Base-by-base conservation (phyloP, 2,329 filamentous ascomycete genomes). In the Amauroascus niger region DNA sequence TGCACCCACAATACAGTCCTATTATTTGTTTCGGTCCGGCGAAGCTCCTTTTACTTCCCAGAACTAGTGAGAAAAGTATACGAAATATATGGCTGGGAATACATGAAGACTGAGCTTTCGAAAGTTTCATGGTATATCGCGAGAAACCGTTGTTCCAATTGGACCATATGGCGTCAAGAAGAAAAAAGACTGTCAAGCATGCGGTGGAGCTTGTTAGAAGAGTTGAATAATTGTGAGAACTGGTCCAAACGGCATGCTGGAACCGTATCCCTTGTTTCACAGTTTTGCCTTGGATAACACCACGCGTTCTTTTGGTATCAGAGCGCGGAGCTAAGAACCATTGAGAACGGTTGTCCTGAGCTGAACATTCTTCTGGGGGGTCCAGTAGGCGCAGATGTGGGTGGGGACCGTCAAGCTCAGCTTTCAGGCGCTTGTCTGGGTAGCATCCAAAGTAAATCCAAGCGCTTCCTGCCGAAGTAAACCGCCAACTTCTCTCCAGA, bases 381-480 rank as follows among this genome's bases (percentile, higher is more conserved):
- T 50, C 37, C 41, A 50, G 16, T 37, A 50, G 35, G 48, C 48
- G 16, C 48, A 50, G 39, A 50, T 50, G 48, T 50, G 48, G 47
- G n/a, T n/a, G n/a, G 47, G 47, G 14, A 33, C 47, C 11, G 40
- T 49, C 47, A 49, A 49, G 47, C 41, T 49, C 30, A 49, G 41
- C 20, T 49, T 49, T 30, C 47, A 33, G 13, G 14, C n/a, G 14
- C 20, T 49, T 40, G 33, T 20, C n/a, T 49, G 47, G 47, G 16
- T 41, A 14, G 35, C 47, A 6, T 49, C 47, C 8, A 49, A 49
- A n/a, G 35, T 20, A 32, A n/a, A 40, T 40, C 33, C 33, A 49
- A 3, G 18, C 30, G 6, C 22, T 49, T 30, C 47, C 47, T 9
- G 7, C 33, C 14, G 11, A n/a, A 20, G 33, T 49, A 16, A 32